Conservation (phyloP, 2,329 filamentous ascomycete genomes). For the Lizonia empirigonia region DNA sequence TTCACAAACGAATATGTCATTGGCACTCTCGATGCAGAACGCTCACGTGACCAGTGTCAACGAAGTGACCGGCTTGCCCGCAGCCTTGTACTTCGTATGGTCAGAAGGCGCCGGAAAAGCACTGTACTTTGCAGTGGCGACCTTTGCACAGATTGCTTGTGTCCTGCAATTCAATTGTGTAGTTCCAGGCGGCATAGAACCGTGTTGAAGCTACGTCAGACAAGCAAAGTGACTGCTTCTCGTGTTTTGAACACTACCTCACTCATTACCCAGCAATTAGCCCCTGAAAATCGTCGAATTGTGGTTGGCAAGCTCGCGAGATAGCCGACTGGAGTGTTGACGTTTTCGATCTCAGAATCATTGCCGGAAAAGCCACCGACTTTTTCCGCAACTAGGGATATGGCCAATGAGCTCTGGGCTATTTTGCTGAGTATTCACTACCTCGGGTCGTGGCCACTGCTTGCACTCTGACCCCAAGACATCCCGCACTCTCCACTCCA, state of each 20-base stretch:
- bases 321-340: slow-evolving; percentile 21
- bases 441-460: too few species aligned
- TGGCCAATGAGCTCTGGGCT: too few species aligned
- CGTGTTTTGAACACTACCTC: background rate
- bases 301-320: too few species aligned
- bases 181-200: background rate
- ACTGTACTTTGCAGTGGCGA: background rate
- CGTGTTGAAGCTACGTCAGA: background rate
- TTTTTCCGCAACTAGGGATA: slow-evolving; percentile 14
- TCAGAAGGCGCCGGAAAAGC: background rate
- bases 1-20: too few species aligned
- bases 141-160: background rate
- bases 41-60: background rate
- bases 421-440: too few species aligned
- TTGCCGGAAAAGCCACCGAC: slow-evolving; percentile 20
- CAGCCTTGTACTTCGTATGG: too few species aligned
- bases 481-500: slow-evolving; percentile 36
- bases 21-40: too few species aligned
- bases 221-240: background rate
- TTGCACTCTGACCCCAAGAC: slow-evolving; percentile 27
- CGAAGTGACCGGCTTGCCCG: background rate
- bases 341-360: slow-evolving; percentile 19
- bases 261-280: too few species aligned
- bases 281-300: too few species aligned
- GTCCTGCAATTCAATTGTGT: background rate